Evolutionary conservation across 345 rosid species (phyloP).

Genomic region (Eucalyptus regnans): DNA sequence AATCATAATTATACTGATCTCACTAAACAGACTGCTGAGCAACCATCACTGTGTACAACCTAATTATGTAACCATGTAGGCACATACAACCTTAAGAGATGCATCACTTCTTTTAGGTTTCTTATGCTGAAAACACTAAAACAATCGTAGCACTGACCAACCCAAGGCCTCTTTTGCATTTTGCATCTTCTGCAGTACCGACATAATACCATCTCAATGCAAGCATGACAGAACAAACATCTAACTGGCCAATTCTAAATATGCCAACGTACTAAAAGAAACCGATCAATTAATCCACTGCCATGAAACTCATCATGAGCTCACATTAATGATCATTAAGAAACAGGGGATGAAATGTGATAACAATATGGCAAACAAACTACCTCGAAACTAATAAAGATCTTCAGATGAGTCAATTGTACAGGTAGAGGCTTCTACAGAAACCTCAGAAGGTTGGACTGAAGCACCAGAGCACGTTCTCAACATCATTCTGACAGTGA

Average conservation of each 20-base stretch:
- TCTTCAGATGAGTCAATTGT: not conserved
- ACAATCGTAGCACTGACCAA: not conserved
- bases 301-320: not conserved
- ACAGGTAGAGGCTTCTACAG: not conserved
- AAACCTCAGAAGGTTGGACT: not conserved
- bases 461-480: not conserved
- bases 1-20: not conserved
- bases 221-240: not conserved
- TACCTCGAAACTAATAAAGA: not conserved
- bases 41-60: not conserved
- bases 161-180: not conserved
- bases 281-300: not conserved
- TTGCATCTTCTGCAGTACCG: not conserved
- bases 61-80: not conserved
- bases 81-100: not conserved
- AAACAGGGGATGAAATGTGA: not conserved
- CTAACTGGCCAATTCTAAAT: not conserved
- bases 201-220: not conserved
- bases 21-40: not conserved
- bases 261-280: not conserved
- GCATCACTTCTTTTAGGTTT: not conserved
- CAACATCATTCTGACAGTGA: not conserved
- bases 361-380: not conserved
- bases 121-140: not conserved
- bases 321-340: not conserved